Percentiles rank a stretch among this genome's conserved stretches.
Evolutionary conservation across 306 rosid species (phyloP).

Genomic region (Cucurbita pepo): DNA sequence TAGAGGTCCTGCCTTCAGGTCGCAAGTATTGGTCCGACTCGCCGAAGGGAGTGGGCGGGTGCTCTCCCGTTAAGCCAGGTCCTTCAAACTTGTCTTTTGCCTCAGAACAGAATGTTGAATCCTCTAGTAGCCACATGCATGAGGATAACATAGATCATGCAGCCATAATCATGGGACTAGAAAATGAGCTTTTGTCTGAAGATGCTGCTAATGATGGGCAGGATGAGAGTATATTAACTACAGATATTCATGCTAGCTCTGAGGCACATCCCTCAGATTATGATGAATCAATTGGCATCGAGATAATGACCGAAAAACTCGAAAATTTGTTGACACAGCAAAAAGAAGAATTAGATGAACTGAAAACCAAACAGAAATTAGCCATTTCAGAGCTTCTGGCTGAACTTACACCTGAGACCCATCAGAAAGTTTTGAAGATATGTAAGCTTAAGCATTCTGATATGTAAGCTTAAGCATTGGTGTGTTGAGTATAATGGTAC

Average conservation of each 20-base stretch:
- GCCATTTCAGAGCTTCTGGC: conserved; percentile 34
- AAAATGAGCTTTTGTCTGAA: neutral
- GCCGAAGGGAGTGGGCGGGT: conserved; percentile 43
- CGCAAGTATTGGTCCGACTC: conserved; percentile 89
- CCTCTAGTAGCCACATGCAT: conserved; percentile 1
- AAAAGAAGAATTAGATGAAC: conserved; percentile 40
- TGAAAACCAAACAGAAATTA: conserved; percentile 49
- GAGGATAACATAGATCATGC: conserved; percentile 9
- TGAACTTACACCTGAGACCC: conserved; percentile 31
- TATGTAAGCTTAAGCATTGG: conserved; percentile 19
- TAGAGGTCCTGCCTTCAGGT: conserved; percentile 79
- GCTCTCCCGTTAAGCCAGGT: conserved; percentile 32
- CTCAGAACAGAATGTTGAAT: conserved; percentile 11
- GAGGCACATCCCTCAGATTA: neutral
- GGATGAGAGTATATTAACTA: neutral
- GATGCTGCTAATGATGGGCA: neutral
- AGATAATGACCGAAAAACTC: conserved; percentile 22
- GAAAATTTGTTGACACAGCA: conserved; percentile 37
- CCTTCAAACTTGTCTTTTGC: conserved; percentile 29
- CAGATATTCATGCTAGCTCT: conserved; percentile 8
- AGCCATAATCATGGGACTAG: conserved; percentile 8
- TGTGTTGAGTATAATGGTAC: neutral
- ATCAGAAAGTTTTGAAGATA: conserved; percentile 28
- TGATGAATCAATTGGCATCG: conserved; percentile 18
- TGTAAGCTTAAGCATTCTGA: conserved; percentile 30